Base-by-base conservation (phyloP, 352 stramenopile species). In the Plasmopara viticola region DNA sequence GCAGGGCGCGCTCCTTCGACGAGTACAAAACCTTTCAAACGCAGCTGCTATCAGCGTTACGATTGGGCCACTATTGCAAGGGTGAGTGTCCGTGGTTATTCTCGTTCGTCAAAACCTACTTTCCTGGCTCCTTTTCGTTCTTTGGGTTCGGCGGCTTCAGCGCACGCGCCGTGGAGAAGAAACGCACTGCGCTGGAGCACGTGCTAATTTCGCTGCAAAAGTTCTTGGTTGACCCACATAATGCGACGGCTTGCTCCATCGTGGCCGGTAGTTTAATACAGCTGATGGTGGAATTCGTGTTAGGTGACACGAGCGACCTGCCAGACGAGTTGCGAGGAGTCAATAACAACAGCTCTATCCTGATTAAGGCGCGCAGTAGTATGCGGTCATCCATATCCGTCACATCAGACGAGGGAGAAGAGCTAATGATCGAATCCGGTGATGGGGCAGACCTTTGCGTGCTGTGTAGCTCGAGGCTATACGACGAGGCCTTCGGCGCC, bases 201-300 rank as follows among this genome's bases (percentile, higher is more conserved):
- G 28, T 48, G 20, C 28, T 48, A 25, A 37, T 25, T 6, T 48
- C 42, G 20, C 42, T 48, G 42, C 42, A 48, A 31, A 48, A 48
- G 12, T 48, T 48, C 42, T 18, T 48, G 20, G 28, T 48, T 12
- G 30, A 48, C 28, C 42, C 20, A 15, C 25, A 48, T 18, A 48
- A 48, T 25, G 42, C 42, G 28, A 13, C 42, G 5, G 28, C 28
- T 10, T 48, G 42, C 28, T 48, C 42, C 7, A 48, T 48, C 25
- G 42, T 48, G 9, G 42, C 25, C 13, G 14, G 20, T 25, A 48
- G 42, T 10, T 5, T 48, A 12, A 37, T 25, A 9, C 20, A 48
- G 13, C 28, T 48, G 28, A 25, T 48, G 20, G 42, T 13, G 13
- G 28, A 48, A 7, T 48, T 48, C 28, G 20, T 48, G 28, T 20